Percentiles rank a stretch among this genome's conserved stretches.
Conservation (phyloP, 2,329 filamentous ascomycete genomes). For the Pseudocercospora macadamiae region DNA sequence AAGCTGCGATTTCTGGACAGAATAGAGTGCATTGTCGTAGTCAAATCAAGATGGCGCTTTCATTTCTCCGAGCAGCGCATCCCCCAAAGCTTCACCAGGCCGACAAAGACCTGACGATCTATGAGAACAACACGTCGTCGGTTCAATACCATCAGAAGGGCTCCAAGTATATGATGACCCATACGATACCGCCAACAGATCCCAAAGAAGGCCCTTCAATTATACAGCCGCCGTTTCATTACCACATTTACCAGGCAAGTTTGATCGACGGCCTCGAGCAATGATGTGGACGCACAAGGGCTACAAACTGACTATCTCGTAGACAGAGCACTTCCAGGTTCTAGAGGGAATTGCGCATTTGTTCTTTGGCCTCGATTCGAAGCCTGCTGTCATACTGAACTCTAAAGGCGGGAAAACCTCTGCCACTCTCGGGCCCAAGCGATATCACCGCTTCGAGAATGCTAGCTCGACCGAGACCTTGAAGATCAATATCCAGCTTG, state of each 20-base stretch:
- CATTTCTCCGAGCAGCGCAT: slow-evolving; percentile 25
- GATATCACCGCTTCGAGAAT: slow-evolving; percentile 30
- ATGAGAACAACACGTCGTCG: slow-evolving; percentile 28
- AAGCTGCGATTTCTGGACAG: too few relatives aligned
- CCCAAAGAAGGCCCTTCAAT: slow-evolving; percentile 25
- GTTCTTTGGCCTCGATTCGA: slow-evolving; percentile 24
- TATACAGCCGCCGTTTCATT: slow-evolving; percentile 29
- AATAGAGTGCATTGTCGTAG: neutral
- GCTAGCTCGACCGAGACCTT: slow-evolving; percentile 20
- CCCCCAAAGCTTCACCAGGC: slow-evolving; percentile 26
- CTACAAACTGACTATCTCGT: neutral
- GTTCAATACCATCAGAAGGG: slow-evolving; percentile 27
- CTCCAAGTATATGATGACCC: slow-evolving; percentile 29
- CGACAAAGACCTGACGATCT: slow-evolving; percentile 20
- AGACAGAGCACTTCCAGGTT: slow-evolving; percentile 27
- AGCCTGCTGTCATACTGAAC: slow-evolving; percentile 15
- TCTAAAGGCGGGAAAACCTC: slow-evolving; percentile 18
- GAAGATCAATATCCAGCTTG: slow-evolving; percentile 27
- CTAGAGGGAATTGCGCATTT: slow-evolving; percentile 23
- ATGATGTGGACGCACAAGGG: neutral
- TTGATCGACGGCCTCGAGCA: neutral
- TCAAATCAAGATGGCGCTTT: slow-evolving; percentile 13
- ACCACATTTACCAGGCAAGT: slow-evolving; percentile 28
- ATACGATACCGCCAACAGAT: slow-evolving; percentile 25
- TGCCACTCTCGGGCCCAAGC: slow-evolving; percentile 20